Conservation (phyloP, 306 rosid genomes). For the Lotus japonicus region DNA sequence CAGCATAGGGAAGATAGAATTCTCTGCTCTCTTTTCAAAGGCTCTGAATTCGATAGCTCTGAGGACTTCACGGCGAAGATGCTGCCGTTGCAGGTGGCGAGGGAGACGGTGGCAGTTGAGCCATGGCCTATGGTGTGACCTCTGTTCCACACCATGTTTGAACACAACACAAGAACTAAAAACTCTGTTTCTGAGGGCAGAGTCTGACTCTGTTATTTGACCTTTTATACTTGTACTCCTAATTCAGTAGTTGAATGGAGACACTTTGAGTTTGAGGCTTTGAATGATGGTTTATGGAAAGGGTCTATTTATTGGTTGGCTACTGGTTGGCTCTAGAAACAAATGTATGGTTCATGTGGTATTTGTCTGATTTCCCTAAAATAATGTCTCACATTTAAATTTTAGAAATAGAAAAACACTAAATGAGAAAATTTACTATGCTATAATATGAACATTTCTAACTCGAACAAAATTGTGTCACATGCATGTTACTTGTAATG, state of each 20-base stretch:
- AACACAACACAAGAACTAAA: background rate
- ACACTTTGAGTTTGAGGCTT: constrained; percentile 9
- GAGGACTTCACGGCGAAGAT: constrained; percentile 70
- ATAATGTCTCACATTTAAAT: too few relatives aligned
- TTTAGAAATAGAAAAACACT: too few relatives aligned
- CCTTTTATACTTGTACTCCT: background rate
- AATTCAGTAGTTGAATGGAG: background rate
- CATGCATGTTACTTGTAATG: too few relatives aligned
- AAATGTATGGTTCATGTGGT: too few relatives aligned
- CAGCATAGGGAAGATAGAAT: constrained; percentile 54
- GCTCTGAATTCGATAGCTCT: constrained; percentile 40
- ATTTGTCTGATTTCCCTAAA: too few relatives aligned
- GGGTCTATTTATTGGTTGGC: constrained; percentile 41
- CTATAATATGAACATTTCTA: too few relatives aligned
- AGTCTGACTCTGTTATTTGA: constrained; percentile 4
- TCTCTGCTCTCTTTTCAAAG: constrained; percentile 49
- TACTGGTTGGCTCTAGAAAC: constrained; percentile 35
- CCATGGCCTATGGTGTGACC: constrained; percentile 68
- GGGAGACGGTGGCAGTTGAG: constrained; percentile 69
- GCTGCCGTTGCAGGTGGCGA: constrained; percentile 33
- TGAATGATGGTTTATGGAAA: background rate
- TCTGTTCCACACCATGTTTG: constrained; percentile 70
- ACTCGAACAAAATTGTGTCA: too few relatives aligned
- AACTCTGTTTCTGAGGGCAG: background rate
- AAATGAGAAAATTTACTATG: too few relatives aligned